phyloP scores from a whole-genome alignment of 2,329 filamentous ascomycete species.

The Exophiala dermatitidis region DNA sequence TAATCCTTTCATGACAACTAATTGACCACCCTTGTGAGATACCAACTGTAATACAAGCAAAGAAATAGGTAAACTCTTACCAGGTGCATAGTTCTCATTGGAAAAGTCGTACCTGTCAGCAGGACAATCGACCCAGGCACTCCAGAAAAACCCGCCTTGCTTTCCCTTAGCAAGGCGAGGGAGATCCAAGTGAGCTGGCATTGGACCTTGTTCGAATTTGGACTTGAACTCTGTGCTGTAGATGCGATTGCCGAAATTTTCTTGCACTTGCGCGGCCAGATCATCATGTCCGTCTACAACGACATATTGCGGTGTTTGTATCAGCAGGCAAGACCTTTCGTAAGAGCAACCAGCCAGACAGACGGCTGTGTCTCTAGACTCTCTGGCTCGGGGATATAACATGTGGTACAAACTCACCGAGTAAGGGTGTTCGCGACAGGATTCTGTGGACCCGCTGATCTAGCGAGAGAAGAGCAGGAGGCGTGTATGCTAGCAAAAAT shows the following conservation, averaged over 20 bases:
- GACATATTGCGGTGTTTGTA: too few species aligned
- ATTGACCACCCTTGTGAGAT: too few species aligned
- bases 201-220: conserved; percentile 62
- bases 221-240: conserved; percentile 64
- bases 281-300: conserved; percentile 70
- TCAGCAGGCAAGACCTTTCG: background rate
- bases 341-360: background rate
- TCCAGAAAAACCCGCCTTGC: conserved; percentile 79
- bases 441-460: conserved; percentile 40
- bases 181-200: conserved; percentile 68
- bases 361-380: background rate
- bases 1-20: conserved; percentile 59
- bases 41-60: background rate
- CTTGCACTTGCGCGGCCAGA: conserved; percentile 65
- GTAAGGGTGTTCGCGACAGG: conserved; percentile 42
- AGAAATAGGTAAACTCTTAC: background rate
- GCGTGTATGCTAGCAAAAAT: conserved; percentile 1
- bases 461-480: conserved; percentile 21
- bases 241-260: conserved; percentile 65
- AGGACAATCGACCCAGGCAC: conserved; percentile 73
- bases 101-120: conserved; percentile 44
- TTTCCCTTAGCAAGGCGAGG: conserved; percentile 60
- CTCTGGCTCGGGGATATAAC: background rate
- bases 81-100: conserved; percentile 22
- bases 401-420: conserved; percentile 35